These are phyloP conservation scores for Russula griseocarnosa DNA, from an alignment of 768 basidiomycete species.

Conservation along the genomic window DNA sequence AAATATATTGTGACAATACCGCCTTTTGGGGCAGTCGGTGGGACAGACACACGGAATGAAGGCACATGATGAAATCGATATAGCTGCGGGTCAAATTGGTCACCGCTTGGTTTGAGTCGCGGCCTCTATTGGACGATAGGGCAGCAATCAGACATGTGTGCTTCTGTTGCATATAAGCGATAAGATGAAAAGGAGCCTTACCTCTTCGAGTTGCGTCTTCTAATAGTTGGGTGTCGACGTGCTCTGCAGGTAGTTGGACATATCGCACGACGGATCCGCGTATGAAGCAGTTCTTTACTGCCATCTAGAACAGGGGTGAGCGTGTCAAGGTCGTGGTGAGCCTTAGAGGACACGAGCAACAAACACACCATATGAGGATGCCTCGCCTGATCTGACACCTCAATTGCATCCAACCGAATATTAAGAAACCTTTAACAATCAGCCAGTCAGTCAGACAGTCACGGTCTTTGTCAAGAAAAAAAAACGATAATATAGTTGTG, in stretches of 20 bases:
- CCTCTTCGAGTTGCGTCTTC: conserved; percentile 98
- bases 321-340: not conserved
- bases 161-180: not conserved
- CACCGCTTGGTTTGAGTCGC: conserved; percentile 21
- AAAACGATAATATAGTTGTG: no score
- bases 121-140: conserved; percentile 14
- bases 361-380: conserved; percentile 97
- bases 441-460: not conserved
- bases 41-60: not conserved
- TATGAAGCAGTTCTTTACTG: conserved; percentile 98
- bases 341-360: not conserved
- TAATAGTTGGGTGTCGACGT: conserved; percentile 90
- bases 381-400: conserved; percentile 83
- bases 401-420: conserved; percentile 92
- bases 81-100: not conserved
- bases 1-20: conserved; percentile 6
- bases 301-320: conserved; percentile 58
- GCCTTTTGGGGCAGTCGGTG: not conserved
- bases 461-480: not conserved
- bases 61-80: conserved; percentile 1
- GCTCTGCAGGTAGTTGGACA: conserved; percentile 87
- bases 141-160: conserved; percentile 3
- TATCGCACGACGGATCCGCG: conserved; percentile 98
- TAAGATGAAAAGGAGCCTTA: conserved; percentile 35
- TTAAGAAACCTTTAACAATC: conserved; percentile 72